Percentiles rank a stretch among this genome's conserved stretches.
phyloP scores from a whole-genome alignment of 495 filamentous ascomycete species.

The Podospora australis region DNA sequence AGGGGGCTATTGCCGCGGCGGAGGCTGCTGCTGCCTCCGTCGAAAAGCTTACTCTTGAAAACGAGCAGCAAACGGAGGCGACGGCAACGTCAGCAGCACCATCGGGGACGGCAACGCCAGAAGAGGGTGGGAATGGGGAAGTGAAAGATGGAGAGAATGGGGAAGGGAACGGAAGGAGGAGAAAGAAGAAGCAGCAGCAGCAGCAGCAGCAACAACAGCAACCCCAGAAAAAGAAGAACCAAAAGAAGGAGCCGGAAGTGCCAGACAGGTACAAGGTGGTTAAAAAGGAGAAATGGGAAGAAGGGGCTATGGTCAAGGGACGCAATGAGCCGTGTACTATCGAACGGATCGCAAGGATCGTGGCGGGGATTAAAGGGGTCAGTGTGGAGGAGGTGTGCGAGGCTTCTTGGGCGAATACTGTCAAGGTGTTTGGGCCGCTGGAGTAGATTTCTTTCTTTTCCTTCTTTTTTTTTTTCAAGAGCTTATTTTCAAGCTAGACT shows the following conservation, averaged over 20 bases:
- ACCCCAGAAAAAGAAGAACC: slow-evolving; percentile 31
- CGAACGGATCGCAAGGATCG: slow-evolving; percentile 72
- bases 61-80: background rate
- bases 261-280: slow-evolving; percentile 49
- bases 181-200: slow-evolving; percentile 2
- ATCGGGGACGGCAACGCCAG: too few relatives aligned
- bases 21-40: slow-evolving; percentile 2
- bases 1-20: background rate
- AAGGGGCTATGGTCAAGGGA: slow-evolving; percentile 80
- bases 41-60: background rate
- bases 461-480: too few relatives aligned
- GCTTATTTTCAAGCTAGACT: too few relatives aligned
- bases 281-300: slow-evolving; percentile 88
- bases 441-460: background rate
- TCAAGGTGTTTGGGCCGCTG: slow-evolving; percentile 56
- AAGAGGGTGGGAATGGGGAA: background rate
- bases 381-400: slow-evolving; percentile 75
- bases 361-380: slow-evolving; percentile 78
- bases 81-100: slow-evolving; percentile 5
- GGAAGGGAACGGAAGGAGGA: background rate
- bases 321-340: slow-evolving; percentile 87
- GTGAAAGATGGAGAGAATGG: background rate
- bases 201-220: slow-evolving; percentile 19
- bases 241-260: slow-evolving; percentile 41
- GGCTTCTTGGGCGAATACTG: slow-evolving; percentile 78